Conservation (phyloP, 352 stramenopile genomes). For the Globisporangium uncinulatum region DNA sequence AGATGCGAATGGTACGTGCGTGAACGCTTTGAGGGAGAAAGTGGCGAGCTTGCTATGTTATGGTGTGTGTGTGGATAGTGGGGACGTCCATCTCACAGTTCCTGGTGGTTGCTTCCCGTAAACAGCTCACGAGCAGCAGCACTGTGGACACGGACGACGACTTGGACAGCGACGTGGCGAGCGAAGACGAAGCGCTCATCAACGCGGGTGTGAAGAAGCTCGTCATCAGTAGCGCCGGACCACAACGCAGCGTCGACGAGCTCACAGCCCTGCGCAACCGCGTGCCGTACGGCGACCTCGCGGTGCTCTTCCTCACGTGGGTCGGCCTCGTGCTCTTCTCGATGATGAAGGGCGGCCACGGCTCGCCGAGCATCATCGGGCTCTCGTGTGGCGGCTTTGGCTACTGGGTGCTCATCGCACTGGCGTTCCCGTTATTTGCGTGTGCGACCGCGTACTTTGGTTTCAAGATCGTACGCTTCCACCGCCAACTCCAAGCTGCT, state of each 20-base stretch:
- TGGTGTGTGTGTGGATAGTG: too few relatives aligned
- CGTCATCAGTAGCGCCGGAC: constrained; percentile 14
- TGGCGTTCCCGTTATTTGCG: constrained; percentile 73
- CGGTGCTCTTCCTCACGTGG: constrained; percentile 73
- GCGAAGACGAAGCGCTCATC: constrained; percentile 55
- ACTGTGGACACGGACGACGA: constrained; percentile 19
- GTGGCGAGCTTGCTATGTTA: not conserved
- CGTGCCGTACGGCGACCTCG: constrained; percentile 55
- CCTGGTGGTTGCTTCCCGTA: not conserved
- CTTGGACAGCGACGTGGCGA: constrained; percentile 19
- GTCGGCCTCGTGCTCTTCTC: constrained; percentile 72
- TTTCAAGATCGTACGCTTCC: constrained; percentile 53
- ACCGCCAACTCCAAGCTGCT: constrained; percentile 50
- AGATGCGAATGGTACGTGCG: constrained; percentile 13
- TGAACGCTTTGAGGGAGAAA: not conserved
- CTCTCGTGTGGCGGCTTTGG: constrained; percentile 53
- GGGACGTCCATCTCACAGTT: too few relatives aligned
- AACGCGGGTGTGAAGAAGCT: constrained; percentile 38
- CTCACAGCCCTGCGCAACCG: constrained; percentile 44
- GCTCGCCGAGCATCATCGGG: constrained; percentile 64
- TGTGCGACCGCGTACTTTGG: constrained; percentile 72
- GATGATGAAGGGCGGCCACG: constrained; percentile 74
- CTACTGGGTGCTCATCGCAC: constrained; percentile 57
- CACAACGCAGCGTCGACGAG: constrained; percentile 32
- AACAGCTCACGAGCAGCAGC: constrained; percentile 15